These are phyloP conservation scores for Tagetes patula DNA, from an alignment of 129 eudicot species.

Conservation along the genomic window DNA sequence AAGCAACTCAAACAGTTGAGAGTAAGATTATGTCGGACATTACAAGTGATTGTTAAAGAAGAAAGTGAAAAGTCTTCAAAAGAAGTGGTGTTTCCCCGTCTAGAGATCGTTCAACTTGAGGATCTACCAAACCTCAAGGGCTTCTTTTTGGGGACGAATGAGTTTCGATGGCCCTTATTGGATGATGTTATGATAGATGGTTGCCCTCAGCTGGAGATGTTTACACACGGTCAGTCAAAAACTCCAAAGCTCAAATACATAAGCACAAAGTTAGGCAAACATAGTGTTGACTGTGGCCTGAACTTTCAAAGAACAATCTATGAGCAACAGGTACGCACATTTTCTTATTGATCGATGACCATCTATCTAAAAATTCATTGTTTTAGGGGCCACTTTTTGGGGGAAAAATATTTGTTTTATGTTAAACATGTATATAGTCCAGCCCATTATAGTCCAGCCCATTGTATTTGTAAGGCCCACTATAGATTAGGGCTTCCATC, in stretches of 20 bases:
- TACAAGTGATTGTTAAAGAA: conserved; percentile 3
- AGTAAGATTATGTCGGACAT: background rate
- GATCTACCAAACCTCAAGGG: conserved; percentile 16
- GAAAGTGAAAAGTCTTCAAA: background rate
- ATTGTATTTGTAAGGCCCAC: too few relatives aligned
- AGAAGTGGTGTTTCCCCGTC: conserved; percentile 9
- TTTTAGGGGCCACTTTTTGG: too few relatives aligned
- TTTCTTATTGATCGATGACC: background rate
- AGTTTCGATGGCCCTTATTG: background rate
- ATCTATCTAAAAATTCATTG: too few relatives aligned
- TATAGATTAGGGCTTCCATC: too few relatives aligned
- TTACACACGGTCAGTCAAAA: background rate
- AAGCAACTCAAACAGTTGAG: background rate
- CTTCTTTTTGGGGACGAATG: conserved; percentile 4
- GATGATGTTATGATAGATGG: background rate
- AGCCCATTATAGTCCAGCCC: too few relatives aligned
- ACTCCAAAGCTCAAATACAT: conserved; percentile 11
- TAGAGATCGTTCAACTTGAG: background rate
- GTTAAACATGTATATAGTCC: too few relatives aligned
- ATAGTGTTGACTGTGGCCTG: conserved; percentile 1
- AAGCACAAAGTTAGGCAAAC: background rate
- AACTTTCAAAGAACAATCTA: background rate
- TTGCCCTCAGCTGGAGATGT: background rate
- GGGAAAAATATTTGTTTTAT: too few relatives aligned
- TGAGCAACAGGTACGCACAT: background rate